Base-by-base conservation (phyloP, 768 basidiomycete genomes). In the Lactifluus rugatus region DNA sequence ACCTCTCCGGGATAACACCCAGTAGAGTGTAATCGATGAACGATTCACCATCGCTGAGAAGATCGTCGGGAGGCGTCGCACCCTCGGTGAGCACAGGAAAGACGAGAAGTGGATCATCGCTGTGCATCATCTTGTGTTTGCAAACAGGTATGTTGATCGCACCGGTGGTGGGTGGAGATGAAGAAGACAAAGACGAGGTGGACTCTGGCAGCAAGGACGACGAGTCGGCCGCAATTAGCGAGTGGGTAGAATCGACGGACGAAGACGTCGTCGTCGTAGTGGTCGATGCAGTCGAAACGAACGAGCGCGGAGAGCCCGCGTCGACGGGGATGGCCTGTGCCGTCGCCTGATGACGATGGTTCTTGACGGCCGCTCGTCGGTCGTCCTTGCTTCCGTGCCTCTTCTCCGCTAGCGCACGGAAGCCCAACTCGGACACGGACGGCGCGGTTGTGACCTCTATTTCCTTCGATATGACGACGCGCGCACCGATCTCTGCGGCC, bases 401-500 rank as follows among this genome's bases (percentile, higher is more conserved):
- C 58, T 66, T 70, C 48, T 66, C 56, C 55, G 72, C 70, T 65
- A 69, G 72, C 62, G 70, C 70, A 52, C 65, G 67, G 19, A 67
- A 65, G 73, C 70, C 71, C 54, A 73, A 73, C 0, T 69, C 71
- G n/a, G 72, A 48, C 16, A 62, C 66, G 6, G 67, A 69, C 64
- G 85, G 72, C 10, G 73, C 76, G 0, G 76, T 72, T 11, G 73
- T 78, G 0, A 93, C 82, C 64, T 88, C 86, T 28, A 95, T 82
- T 67, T 93, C 90, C 72, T 90, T 91, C 16, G 93, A 86, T 28
- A 96, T 82, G 48, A 93, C 83, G 56, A 96, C 91, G 25, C 89
- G 89, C 0, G 91, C 94, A 1, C 92, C 93, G 41, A 97, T 87
- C 67, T 95, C 93, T 25, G 85, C 83, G 0, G 93, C 93, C 94